Conservation (phyloP, 805 yeast species). For the Nakazawaea wyomingensis region DNA sequence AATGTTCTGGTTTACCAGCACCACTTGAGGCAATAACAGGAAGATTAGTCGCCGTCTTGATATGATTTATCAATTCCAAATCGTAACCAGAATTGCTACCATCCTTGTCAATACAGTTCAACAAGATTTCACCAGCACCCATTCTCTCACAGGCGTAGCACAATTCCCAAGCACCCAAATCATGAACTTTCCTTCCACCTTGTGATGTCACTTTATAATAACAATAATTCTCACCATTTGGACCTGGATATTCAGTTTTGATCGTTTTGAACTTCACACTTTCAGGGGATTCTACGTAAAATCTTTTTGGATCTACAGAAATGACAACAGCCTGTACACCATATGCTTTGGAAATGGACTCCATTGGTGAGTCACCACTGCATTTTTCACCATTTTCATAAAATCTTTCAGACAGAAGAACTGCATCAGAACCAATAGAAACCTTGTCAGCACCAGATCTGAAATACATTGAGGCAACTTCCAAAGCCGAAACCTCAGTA, state of each 20-base stretch:
- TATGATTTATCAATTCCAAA: constrained; percentile 73
- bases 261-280: constrained; percentile 61
- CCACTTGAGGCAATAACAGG: constrained; percentile 99
- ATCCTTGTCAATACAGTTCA: constrained; percentile 95
- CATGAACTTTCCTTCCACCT: constrained; percentile 90
- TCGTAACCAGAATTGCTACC: constrained; percentile 96
- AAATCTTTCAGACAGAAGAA: constrained; percentile 79
- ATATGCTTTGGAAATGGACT: constrained; percentile 84
- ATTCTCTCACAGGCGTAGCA: constrained; percentile 83
- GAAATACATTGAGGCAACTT: constrained; percentile 89
- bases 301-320: constrained; percentile 95
- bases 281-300: constrained; percentile 59
- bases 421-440: constrained; percentile 98
- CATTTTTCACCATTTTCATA: constrained; percentile 53
- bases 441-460: constrained; percentile 98
- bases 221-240: constrained; percentile 83
- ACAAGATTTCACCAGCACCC: constrained; percentile 93
- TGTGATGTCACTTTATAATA: constrained; percentile 95
- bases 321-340: constrained; percentile 98
- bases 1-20: constrained; percentile 92
- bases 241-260: constrained; percentile 64
- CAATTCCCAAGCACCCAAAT: constrained; percentile 86
- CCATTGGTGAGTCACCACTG: constrained; percentile 83
- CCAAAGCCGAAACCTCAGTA: constrained; percentile 70
- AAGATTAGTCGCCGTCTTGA: constrained; percentile 69